phyloP scores from a whole-genome alignment of 2,329 filamentous ascomycete species.

The Ascochyta viciae-villosae region DNA sequence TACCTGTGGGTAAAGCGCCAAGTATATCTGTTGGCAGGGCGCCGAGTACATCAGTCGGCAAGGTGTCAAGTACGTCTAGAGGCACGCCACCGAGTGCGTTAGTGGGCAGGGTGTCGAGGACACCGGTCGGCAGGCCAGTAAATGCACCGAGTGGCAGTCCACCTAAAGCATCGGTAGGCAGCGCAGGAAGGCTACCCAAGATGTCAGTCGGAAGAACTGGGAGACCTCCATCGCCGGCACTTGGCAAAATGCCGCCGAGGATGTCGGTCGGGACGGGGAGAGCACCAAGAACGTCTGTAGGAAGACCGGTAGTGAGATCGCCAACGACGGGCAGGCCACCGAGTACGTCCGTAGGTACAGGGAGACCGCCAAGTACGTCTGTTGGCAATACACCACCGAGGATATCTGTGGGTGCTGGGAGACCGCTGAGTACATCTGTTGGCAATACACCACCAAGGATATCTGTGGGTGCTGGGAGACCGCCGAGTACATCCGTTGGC shows the following conservation, averaged over 20 bases:
- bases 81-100: too few species aligned
- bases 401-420: background rate
- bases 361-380: background rate
- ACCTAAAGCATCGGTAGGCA: background rate
- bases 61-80: too few species aligned
- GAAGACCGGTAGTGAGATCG: background rate
- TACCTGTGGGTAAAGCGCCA: too few species aligned
- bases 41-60: too few species aligned
- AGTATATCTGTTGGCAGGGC: background rate
- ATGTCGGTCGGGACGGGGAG: background rate
- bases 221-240: too few species aligned
- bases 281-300: background rate
- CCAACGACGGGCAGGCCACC: background rate
- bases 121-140: background rate
- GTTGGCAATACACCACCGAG: background rate
- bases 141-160: too few species aligned
- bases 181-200: background rate
- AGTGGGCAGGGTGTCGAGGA: background rate
- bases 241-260: background rate
- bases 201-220: background rate
- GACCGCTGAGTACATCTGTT: background rate
- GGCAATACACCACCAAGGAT: background rate
- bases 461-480: background rate
- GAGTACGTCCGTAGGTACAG: background rate
- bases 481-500: background rate